A percentile compares a stretch with the other conserved stretches of the same genome.
These are phyloP conservation scores for Astrephomene gubernaculifera DNA, from an alignment of 139 green algal genomes.

Conservation along the genomic window DNA sequence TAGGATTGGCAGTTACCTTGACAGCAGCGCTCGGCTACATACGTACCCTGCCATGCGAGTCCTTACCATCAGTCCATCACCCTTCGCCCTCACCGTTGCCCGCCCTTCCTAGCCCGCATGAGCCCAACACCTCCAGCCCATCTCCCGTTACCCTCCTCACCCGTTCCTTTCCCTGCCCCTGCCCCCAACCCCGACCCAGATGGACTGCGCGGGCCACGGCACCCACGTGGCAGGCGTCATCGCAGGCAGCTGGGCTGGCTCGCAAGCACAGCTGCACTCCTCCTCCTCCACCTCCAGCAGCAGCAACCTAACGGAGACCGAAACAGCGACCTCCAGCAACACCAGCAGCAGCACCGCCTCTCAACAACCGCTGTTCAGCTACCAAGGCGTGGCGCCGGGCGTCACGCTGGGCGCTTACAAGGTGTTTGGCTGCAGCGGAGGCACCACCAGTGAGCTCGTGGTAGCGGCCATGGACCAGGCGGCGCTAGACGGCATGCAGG, in stretches of 20 bases:
- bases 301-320: no score
- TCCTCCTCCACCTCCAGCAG: no score
- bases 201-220: conserved; percentile 50
- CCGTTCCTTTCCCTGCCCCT: not conserved
- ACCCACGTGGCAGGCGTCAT: conserved; percentile 60
- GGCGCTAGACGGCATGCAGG: conserved; percentile 17
- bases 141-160: no score
- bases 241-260: not conserved
- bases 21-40: no score
- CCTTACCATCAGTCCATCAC: no score
- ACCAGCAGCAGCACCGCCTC: no score
- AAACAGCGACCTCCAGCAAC: conserved; percentile 3
- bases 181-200: not conserved
- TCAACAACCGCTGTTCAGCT: not conserved
- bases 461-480: conserved; percentile 24
- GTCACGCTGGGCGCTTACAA: conserved; percentile 29
- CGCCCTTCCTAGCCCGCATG: no score
- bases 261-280: no score
- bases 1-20: no score
- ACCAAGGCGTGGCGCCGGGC: conserved; percentile 11
- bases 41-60: no score
- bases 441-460: conserved; percentile 19
- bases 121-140: no score
- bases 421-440: conserved; percentile 33
- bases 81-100: no score